phyloP scores from a whole-genome alignment of 225 moss, liverwort and hornwort species.

The Asterella californica region DNA sequence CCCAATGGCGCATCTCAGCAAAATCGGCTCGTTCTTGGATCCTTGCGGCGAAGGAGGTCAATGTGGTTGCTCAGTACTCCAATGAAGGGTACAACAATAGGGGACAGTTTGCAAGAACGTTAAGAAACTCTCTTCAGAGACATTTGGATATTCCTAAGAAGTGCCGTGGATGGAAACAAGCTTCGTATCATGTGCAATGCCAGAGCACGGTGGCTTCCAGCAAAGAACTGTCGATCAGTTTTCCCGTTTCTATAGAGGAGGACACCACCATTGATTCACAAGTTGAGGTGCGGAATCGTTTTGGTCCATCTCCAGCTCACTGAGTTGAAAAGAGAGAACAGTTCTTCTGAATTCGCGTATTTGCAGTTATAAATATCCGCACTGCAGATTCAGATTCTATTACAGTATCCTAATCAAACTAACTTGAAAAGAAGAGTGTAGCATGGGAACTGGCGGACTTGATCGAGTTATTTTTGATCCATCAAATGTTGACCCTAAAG shows the following conservation, averaged over 20 bases:
- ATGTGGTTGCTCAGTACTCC: neutral
- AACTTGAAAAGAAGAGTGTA: no score
- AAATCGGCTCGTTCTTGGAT: neutral
- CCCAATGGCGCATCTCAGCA: conserved; percentile 20
- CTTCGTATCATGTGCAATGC: conserved; percentile 27
- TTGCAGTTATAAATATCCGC: neutral
- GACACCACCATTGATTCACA: conserved; percentile 26
- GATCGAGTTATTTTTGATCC: neutral
- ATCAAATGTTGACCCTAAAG: neutral
- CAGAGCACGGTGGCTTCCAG: conserved; percentile 24
- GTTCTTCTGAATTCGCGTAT: neutral
- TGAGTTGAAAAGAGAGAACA: neutral
- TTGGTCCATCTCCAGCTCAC: neutral
- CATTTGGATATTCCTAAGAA: neutral
- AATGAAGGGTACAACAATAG: neutral
- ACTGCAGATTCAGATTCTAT: neutral
- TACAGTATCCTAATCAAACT: no score
- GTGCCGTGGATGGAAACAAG: conserved; percentile 4
- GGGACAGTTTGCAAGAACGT: neutral
- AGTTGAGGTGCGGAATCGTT: conserved; percentile 32
- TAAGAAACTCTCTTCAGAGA: conserved; percentile 2
- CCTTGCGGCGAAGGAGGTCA: neutral
- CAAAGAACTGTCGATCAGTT: conserved; percentile 55
- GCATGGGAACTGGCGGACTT: neutral
- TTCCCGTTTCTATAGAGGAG: conserved; percentile 58